Evolutionary conservation across 352 stramenopile genomes (phyloP), one percentile per base, ranked within the genome.

Genomic region (Globisporangium spiculum): DNA sequence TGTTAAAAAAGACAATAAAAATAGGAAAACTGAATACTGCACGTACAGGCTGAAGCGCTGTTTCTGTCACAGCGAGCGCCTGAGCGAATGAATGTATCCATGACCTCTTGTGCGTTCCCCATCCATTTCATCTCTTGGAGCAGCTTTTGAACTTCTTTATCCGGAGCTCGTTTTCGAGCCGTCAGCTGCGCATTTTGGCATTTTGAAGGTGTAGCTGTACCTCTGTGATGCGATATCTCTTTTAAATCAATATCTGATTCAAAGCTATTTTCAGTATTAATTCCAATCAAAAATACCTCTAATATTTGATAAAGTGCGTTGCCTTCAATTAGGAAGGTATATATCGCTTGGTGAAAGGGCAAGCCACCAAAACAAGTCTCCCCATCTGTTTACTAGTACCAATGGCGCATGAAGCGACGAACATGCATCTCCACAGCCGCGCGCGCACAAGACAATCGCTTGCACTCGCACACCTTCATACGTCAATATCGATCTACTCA

Each of bases 1-100:
- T 46, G 34, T 46, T 60, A 26, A 44, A 59, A 58, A 60, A 27
- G 30, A 46, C n/a, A 46, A 46, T 46, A 22, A 24, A 24, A 52
- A 12, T 32, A 20, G 44, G 7, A 24, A 52, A 22, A 52, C 44
- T 52, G 44, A 52, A 52, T 24, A 50, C 41, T 50, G 41, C 41
- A 50, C 41, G 16, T 16, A 18, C 44, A 22, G 44, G 18, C n/a
- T 52, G 44, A 52, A 52, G 44, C 7, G 18, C 16, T 52, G 22
- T 20, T 52, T 18, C 6, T 50, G 41, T n/a, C 41, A 50, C 41
- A n/a, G 41, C 41, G 41, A 18, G 18, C 18, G 14, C 14, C 38
- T 46, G 38, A 46, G 12, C 12, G 16, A 50, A 52, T 52, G 41
- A 50, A 52, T 52, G 44, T 52, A 52, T 52, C 44, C 44, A 52